These are phyloP conservation scores for Helotiales sp. DNA, from an alignment of 2,329 filamentous ascomycete species.

Conservation along the genomic window DNA sequence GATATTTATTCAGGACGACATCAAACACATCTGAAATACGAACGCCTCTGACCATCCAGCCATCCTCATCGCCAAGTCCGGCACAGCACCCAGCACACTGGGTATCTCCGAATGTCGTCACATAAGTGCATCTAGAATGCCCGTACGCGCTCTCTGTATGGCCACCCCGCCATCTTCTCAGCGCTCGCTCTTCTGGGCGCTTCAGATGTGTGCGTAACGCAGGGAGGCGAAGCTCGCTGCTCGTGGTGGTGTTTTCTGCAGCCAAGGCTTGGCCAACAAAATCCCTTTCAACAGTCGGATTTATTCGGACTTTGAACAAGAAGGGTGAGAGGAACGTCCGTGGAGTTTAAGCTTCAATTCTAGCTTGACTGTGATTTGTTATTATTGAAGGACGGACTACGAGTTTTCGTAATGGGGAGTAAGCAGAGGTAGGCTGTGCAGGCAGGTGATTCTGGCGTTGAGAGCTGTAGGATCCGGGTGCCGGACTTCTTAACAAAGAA, in stretches of 20 bases:
- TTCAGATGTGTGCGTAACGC: slow-evolving; percentile 10
- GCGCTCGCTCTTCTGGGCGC: not conserved
- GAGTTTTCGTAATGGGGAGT: not conserved
- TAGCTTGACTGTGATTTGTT: not conserved
- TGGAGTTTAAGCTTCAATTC: not conserved
- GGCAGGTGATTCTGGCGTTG: not conserved
- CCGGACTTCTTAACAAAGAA: too few species aligned
- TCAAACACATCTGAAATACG: not conserved
- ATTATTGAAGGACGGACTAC: not conserved
- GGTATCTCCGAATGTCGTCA: slow-evolving; percentile 13
- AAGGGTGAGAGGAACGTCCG: not conserved
- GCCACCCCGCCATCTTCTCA: slow-evolving; percentile 6
- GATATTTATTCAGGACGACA: not conserved
- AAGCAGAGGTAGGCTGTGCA: not conserved
- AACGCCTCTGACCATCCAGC: not conserved
- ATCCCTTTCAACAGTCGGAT: not conserved
- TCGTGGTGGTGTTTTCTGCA: not conserved
- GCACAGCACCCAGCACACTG: not conserved
- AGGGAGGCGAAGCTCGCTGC: not conserved
- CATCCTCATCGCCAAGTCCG: not conserved
- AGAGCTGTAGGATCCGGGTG: not conserved
- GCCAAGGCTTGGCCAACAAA: not conserved
- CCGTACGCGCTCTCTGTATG: slow-evolving; percentile 4
- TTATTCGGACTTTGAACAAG: not conserved
- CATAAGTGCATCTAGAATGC: not conserved